Conservation (phyloP, 1,284 basidiomycete species). For the Rhodotorula mucilaginosa region DNA sequence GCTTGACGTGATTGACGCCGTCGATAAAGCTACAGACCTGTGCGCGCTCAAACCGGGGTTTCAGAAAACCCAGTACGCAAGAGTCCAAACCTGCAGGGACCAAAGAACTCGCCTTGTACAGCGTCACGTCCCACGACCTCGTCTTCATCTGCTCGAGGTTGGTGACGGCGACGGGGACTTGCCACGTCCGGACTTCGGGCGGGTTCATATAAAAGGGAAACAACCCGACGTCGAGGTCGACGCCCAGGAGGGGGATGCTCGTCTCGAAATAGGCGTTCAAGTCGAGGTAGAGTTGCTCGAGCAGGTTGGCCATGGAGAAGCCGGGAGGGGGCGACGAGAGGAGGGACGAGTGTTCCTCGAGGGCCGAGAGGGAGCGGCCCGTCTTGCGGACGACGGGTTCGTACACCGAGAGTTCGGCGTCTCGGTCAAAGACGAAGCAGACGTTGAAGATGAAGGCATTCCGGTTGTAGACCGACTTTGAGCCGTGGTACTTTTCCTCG, state of each 20-base stretch:
- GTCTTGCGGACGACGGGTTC: conserved; percentile 95
- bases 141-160: conserved; percentile 76
- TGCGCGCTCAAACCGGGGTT: too few relatives aligned
- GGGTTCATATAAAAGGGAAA: conserved; percentile 95
- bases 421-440: conserved; percentile 77
- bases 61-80: background rate
- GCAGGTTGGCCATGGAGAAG: conserved; percentile 73
- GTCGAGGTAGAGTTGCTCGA: conserved; percentile 93
- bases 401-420: conserved; percentile 86
- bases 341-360: conserved; percentile 90
- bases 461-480: conserved; percentile 65
- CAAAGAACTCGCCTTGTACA: conserved; percentile 63
- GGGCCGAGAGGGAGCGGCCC: conserved; percentile 75
- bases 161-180: conserved; percentile 87
- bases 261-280: conserved; percentile 95
- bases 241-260: conserved; percentile 80
- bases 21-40: conserved; percentile 79
- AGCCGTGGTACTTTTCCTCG: conserved; percentile 68
- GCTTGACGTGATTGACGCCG: conserved; percentile 84
- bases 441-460: conserved; percentile 93
- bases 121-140: conserved; percentile 94
- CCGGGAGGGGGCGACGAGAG: conserved; percentile 72
- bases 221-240: conserved; percentile 89
- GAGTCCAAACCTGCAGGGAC: too few relatives aligned
- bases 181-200: conserved; percentile 83